phyloP scores from a whole-genome alignment of 805 yeast genomes.

The Myxozyma lipomycoides region DNA sequence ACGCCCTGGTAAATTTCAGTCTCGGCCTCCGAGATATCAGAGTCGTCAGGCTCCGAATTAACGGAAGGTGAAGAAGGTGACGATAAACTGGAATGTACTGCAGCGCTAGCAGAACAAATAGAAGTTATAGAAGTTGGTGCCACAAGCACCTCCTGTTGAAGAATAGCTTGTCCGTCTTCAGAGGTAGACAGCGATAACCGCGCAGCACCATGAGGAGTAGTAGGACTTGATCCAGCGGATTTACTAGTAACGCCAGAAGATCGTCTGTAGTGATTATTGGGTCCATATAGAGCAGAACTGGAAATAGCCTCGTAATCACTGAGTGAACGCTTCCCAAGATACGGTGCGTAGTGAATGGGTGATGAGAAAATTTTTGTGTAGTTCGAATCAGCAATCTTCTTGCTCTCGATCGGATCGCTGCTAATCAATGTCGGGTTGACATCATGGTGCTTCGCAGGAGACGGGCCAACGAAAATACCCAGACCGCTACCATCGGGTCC shows the following conservation, averaged over 20 bases:
- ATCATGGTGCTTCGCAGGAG: conserved; percentile 3
- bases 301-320: conserved; percentile 17
- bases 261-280: not conserved
- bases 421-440: conserved; percentile 20
- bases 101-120: too few species aligned
- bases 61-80: conserved; percentile 6
- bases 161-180: conserved; percentile 16
- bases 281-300: conserved; percentile 3
- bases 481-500: conserved; percentile 21
- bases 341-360: conserved; percentile 24
- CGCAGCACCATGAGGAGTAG: not conserved
- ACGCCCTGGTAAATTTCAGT: conserved; percentile 13
- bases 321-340: conserved; percentile 20
- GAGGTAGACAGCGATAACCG: conserved; percentile 7
- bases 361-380: conserved; percentile 18
- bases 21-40: conserved; percentile 21
- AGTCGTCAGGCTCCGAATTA: conserved; percentile 1
- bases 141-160: conserved; percentile 7
- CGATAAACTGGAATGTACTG: conserved; percentile 7
- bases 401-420: not conserved
- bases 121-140: conserved; percentile 1
- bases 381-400: not conserved
- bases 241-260: not conserved
- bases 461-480: conserved; percentile 18
- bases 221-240: not conserved